A percentile compares a stretch with the other conserved stretches of the same genome.
These are phyloP conservation scores for Thuidium tamariscinum DNA, from an alignment of 225 moss, liverwort and hornwort species.

Conservation along the genomic window DNA sequence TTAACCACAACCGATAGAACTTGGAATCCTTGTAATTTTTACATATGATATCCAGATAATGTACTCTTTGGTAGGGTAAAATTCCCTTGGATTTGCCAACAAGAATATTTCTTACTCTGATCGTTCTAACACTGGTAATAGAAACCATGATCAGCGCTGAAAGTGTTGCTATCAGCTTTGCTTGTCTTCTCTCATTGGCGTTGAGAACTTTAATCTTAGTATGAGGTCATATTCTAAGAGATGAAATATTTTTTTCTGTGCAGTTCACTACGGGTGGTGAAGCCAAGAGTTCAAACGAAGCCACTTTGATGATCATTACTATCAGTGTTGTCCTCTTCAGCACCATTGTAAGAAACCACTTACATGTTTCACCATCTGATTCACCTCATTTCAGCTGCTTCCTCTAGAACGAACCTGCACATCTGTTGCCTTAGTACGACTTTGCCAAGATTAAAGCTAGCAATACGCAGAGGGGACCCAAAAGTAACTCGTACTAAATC, in stretches of 20 bases:
- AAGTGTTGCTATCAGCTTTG: neutral
- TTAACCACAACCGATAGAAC: too few relatives aligned
- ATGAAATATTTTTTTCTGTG: neutral
- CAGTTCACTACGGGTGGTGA: conserved; percentile 66
- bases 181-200: neutral
- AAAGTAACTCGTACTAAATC: neutral
- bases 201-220: neutral
- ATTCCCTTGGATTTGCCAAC: neutral
- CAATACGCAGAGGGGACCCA: neutral
- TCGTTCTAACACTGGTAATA: neutral
- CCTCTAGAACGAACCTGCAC: neutral
- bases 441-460: neutral
- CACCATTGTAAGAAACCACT: conserved; percentile 34
- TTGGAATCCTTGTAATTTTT: neutral
- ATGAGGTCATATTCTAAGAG: neutral
- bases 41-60: neutral
- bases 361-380: neutral
- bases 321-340: conserved; percentile 69
- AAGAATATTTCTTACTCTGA: neutral
- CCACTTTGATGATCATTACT: conserved; percentile 65
- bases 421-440: neutral
- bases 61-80: neutral
- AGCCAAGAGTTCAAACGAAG: conserved; percentile 56
- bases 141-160: neutral
- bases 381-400: neutral